phyloP scores from a whole-genome alignment of 805 yeast genomes.

The Danielia oregonensis region DNA sequence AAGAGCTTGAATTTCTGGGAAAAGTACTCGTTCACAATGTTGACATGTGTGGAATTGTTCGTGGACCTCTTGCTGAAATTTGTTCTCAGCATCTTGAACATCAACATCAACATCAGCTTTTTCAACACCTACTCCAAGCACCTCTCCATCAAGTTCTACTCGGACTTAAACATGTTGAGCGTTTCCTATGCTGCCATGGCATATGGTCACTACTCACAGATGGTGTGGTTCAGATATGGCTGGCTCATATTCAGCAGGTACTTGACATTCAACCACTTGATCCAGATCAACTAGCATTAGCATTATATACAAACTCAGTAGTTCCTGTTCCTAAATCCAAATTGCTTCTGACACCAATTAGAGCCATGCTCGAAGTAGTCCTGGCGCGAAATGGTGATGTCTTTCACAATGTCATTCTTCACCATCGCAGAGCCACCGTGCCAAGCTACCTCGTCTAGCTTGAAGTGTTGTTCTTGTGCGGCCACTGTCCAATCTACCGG shows the following conservation, averaged over 20 bases:
- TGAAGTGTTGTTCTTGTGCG: slow-evolving; percentile 30
- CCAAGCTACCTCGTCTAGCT: slow-evolving; percentile 32
- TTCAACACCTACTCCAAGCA: slow-evolving; percentile 20
- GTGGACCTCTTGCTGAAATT: slow-evolving; percentile 34
- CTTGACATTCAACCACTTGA: slow-evolving; percentile 69
- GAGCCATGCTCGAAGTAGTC: slow-evolving; percentile 89
- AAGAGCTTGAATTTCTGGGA: slow-evolving; percentile 36
- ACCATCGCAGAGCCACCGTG: slow-evolving; percentile 32
- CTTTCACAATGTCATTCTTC: slow-evolving; percentile 40
- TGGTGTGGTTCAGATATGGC: slow-evolving; percentile 92
- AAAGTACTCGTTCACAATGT: slow-evolving; percentile 48
- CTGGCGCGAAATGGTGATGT: slow-evolving; percentile 62
- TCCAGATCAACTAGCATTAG: slow-evolving; percentile 17
- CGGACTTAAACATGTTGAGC: slow-evolving; percentile 37
- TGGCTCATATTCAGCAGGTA: slow-evolving; percentile 81
- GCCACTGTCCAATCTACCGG: slow-evolving; percentile 70
- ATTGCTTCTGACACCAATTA: slow-evolving; percentile 49
- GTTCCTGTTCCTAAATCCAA: slow-evolving; percentile 35
- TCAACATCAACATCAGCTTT: slow-evolving; percentile 37
- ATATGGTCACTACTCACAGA: slow-evolving; percentile 79
- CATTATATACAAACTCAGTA: neutral
- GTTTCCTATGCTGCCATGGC: slow-evolving; percentile 68
- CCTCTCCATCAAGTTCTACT: slow-evolving; percentile 28
- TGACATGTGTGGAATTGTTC: slow-evolving; percentile 40
- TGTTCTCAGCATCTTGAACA: slow-evolving; percentile 26